A percentile compares a stretch with the other conserved stretches of the same genome.
Evolutionary conservation across 768 basidiomycete genomes (phyloP).

Genomic region (Thelephora ganbajun): DNA sequence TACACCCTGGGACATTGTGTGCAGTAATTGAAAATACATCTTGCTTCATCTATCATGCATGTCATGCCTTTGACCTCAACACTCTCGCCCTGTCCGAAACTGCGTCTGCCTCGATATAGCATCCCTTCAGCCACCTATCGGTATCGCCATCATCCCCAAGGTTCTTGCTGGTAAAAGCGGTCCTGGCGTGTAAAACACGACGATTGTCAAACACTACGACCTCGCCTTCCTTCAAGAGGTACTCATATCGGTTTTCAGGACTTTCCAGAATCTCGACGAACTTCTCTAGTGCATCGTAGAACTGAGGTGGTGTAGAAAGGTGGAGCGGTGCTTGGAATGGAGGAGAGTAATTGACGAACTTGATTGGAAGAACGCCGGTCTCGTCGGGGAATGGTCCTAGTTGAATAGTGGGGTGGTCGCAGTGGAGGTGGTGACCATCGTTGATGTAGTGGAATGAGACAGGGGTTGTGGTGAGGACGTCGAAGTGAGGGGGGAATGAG

Average conservation of each 20-base stretch:
- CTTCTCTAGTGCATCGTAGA: constrained; percentile 45
- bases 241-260: constrained; percentile 35
- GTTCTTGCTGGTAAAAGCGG: constrained; percentile 55
- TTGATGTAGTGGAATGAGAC: constrained; percentile 91
- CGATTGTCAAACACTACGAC: constrained; percentile 88
- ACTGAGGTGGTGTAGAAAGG: constrained; percentile 33
- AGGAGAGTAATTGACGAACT: constrained; percentile 81
- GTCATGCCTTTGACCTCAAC: constrained; percentile 17
- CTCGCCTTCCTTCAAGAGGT: constrained; percentile 70
- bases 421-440: constrained; percentile 71
- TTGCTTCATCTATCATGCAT: background rate
- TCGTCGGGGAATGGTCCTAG: constrained; percentile 19
- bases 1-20: too few species aligned
- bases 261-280: constrained; percentile 51
- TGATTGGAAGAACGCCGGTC: constrained; percentile 21
- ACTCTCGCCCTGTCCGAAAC: constrained; percentile 48
- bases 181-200: constrained; percentile 76
- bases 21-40: too few species aligned
- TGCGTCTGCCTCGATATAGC: constrained; percentile 57
- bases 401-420: constrained; percentile 64
- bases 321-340: constrained; percentile 84
- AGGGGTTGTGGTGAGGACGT: constrained; percentile 40
- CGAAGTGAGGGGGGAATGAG: constrained; percentile 36
- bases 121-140: constrained; percentile 86
- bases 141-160: constrained; percentile 27